Conservation (phyloP, 225 moss, liverwort and hornwort genomes). For the Polytrichum formosum region DNA sequence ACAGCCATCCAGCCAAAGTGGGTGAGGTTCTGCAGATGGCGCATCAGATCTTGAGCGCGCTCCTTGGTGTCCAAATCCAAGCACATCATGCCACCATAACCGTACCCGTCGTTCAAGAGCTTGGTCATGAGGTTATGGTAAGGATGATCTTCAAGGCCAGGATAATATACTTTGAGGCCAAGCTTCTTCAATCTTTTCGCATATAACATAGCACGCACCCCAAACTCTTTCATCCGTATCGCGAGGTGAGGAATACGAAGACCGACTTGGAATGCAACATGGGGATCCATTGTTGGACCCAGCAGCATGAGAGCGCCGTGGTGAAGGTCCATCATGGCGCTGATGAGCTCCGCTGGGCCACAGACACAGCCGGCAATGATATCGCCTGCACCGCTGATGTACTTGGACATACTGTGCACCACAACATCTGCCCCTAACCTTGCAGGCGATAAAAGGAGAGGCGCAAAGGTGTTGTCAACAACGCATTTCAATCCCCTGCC, state of each 20-base stretch:
- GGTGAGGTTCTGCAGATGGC: conserved; percentile 71
- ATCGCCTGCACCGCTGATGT: conserved; percentile 85
- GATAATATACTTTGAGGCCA: conserved; percentile 79
- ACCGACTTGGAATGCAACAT: conserved; percentile 80
- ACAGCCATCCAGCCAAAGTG: conserved; percentile 86
- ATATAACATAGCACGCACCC: conserved; percentile 54
- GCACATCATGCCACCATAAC: conserved; percentile 87
- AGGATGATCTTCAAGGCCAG: conserved; percentile 80
- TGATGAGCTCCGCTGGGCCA: conserved; percentile 75
- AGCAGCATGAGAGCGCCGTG: conserved; percentile 86
- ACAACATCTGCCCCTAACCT: conserved; percentile 82
- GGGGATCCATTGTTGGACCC: conserved; percentile 90
- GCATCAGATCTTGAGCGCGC: conserved; percentile 74
- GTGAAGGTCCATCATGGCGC: conserved; percentile 85
- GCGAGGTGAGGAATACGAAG: conserved; percentile 77
- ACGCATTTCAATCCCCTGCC: conserved; percentile 54
- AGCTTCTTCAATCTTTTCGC: conserved; percentile 70
- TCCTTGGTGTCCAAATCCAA: conserved; percentile 77
- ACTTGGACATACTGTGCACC: conserved; percentile 87
- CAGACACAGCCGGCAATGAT: conserved; percentile 92
- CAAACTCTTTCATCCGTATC: conserved; percentile 88
- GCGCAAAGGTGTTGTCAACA: conserved; percentile 93
- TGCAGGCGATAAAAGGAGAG: conserved; percentile 72
- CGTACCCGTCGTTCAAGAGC: conserved; percentile 68
- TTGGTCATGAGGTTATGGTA: conserved; percentile 68